Evolutionary conservation across 2,329 filamentous ascomycete genomes (phyloP).

Genomic region (Penicillium sp.): DNA sequence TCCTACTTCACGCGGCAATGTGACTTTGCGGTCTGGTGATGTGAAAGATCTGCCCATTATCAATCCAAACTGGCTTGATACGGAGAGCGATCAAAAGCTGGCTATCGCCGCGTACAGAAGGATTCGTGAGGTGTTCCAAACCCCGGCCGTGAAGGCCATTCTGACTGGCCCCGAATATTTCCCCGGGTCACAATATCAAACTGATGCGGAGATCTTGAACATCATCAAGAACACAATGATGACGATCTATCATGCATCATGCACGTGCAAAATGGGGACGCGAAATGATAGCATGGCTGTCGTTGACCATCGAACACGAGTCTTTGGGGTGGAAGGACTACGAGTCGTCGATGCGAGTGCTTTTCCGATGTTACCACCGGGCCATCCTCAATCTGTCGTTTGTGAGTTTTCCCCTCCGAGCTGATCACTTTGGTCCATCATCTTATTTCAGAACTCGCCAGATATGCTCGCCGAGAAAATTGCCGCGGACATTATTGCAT

Average conservation of each 20-base stretch:
- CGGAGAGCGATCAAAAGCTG: constrained; percentile 41
- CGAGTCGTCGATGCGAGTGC: constrained; percentile 35
- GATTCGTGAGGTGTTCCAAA: constrained; percentile 33
- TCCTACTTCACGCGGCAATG: constrained; percentile 42
- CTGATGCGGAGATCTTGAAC: constrained; percentile 41
- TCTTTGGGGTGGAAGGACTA: constrained; percentile 27
- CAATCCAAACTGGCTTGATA: constrained; percentile 44
- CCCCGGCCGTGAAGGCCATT: constrained; percentile 24
- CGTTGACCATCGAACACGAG: constrained; percentile 27
- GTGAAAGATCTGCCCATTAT: constrained; percentile 38
- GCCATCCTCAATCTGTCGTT: constrained; percentile 39
- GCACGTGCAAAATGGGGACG: constrained; percentile 32
- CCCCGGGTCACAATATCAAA: constrained; percentile 35
- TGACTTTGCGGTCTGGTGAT: constrained; percentile 34
- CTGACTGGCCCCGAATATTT: constrained; percentile 32
- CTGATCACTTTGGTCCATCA: not conserved
- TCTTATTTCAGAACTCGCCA: constrained; percentile 8
- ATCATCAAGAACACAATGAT: constrained; percentile 27
- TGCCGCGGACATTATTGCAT: constrained; percentile 24
- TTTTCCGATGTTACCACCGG: constrained; percentile 36
- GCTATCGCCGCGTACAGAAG: constrained; percentile 42
- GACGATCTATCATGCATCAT: constrained; percentile 26
- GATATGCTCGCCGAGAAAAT: constrained; percentile 43
- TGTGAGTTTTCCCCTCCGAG: constrained; percentile 23
- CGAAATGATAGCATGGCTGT: constrained; percentile 25